Base-by-base conservation (phyloP, 768 basidiomycete species). In the Pisolithus microcarpus region DNA sequence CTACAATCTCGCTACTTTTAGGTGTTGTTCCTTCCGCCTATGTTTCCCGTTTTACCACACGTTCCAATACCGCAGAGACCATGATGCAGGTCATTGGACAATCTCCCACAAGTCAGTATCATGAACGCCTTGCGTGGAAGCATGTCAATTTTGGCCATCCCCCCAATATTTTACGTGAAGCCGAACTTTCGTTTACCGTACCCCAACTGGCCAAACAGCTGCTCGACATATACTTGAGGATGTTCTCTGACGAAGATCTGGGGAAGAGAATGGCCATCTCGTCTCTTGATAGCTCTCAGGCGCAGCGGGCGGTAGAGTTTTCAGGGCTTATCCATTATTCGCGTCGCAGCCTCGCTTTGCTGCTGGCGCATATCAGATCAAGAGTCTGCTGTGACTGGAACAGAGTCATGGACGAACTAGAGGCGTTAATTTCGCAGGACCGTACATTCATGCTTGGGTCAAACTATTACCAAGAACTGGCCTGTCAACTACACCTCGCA, bases 391-490 rank as follows among this genome's bases (percentile, higher is more conserved):
- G 64, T 1, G 63, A 74, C 40, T 84, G 83, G 83, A 46, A 24
- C 0, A 51, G 62, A 19, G 63, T 69, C 10, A 72, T 84, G 67
- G 54, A 58, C 9, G 45, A 52, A 46, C 36, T 70, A 73, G 51
- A 52, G 68, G 15, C 50, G 1, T 8, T 46, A 7, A 47, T 64
- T 3, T 0, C 11, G 36, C 34, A 5, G 5, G 61, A 66, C 39
- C 46, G 16, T 0, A 60, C 34, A 23, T 46, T 67, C 21, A 43
- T 66, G 30, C 21, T 67, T 45, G 66, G 55, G 30, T 61, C 54
- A 18, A 61, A 66, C 39, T 64, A 70, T 51, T 69, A 70, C 51
- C 77, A 80, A 51, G 79, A 82, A 40, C 59, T 81, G 46, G 74
- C 67, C 45, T 59, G 67, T n/a, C 70, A 76, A n/a, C 61, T 79